Evolutionary conservation across 2,329 filamentous ascomycete species (phyloP).

Genomic region (Ascochyta clinopodiicola): DNA sequence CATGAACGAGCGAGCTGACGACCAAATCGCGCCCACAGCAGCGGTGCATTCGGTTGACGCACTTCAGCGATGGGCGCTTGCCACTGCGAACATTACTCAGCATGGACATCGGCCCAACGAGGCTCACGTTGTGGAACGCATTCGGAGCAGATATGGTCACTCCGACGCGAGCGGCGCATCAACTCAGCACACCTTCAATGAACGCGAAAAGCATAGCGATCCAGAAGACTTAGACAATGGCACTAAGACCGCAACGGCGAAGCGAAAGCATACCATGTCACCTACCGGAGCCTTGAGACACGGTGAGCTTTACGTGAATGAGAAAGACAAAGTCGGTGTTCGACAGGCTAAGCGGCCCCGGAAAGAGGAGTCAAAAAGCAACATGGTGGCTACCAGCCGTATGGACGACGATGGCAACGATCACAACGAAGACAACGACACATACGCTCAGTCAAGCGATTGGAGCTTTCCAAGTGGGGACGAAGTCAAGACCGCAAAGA

Average conservation of each 20-base stretch:
- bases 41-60: constrained; percentile 5
- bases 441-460: constrained; percentile 16
- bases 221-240: not conserved
- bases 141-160: constrained; percentile 4
- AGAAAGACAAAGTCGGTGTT: too few species aligned
- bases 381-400: not conserved
- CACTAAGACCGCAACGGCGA: not conserved
- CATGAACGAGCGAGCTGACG: constrained; percentile 10
- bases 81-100: constrained; percentile 14
- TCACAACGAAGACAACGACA: not conserved
- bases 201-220: too few species aligned
- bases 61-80: constrained; percentile 19
- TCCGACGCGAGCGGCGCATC: not conserved
- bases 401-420: too few species aligned
- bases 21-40: constrained; percentile 16
- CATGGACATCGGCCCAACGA: constrained; percentile 10
- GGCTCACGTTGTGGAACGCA: constrained; percentile 5
- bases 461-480: constrained; percentile 16
- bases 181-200: not conserved
- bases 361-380: not conserved
- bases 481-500: not conserved
- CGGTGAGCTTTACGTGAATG: not conserved
- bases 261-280: not conserved
- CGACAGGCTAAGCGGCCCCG: not conserved
- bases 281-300: not conserved